Evolutionary conservation across 176 grass and related monocot genomes (phyloP).

Genomic region (Chrysopogon serrulatus): DNA sequence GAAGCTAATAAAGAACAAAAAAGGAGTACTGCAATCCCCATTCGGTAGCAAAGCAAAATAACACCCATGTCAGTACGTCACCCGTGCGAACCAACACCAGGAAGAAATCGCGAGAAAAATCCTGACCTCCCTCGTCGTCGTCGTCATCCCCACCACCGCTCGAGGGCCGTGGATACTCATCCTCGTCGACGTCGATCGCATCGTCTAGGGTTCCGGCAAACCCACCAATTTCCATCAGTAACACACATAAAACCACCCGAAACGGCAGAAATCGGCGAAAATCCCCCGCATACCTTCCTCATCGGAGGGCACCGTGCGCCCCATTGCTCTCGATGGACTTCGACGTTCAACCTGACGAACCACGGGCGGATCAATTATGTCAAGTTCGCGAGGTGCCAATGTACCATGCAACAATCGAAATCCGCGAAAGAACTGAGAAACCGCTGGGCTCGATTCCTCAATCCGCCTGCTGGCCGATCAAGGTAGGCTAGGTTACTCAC

Average conservation of each 20-base stretch:
- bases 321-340: constrained; percentile 37
- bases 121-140: constrained; percentile 65
- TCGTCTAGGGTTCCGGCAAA: constrained; percentile 37
- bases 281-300: constrained; percentile 57
- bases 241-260: neutral
- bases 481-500: neutral
- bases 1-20: neutral
- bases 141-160: constrained; percentile 41
- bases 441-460: neutral
- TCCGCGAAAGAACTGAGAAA: neutral
- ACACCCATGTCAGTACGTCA: too few species aligned
- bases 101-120: constrained; percentile 7
- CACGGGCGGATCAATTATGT: neutral
- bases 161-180: constrained; percentile 21
- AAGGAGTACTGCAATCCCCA: neutral
- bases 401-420: neutral
- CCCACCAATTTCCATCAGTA: constrained; percentile 9
- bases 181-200: constrained; percentile 59
- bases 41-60: neutral
- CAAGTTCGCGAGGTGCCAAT: neutral
- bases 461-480: neutral
- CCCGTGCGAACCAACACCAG: neutral
- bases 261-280: neutral
- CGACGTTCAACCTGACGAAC: neutral
- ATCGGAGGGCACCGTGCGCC: constrained; percentile 63